phyloP scores from a whole-genome alignment of 2,329 filamentous ascomycete species.

The Hymenoscyphus scutula region DNA sequence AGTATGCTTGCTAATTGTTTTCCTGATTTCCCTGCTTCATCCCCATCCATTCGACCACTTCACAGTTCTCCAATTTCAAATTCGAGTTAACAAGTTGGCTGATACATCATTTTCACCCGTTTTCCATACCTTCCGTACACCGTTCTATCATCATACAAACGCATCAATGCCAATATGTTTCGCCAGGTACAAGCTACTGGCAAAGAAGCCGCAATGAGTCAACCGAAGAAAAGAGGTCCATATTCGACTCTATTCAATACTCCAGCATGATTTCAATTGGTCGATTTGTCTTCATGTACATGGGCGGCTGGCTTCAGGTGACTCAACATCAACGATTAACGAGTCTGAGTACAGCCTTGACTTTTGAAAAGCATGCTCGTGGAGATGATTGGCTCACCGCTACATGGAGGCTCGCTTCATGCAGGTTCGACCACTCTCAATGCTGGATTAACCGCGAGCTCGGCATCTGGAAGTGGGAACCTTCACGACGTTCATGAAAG shows the following conservation, averaged over 20 bases:
- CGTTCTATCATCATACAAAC: neutral
- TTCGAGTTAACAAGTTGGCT: neutral
- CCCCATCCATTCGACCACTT: neutral
- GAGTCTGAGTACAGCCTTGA: neutral
- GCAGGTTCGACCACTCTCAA: neutral
- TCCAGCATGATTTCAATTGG: neutral
- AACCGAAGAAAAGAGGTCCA: neutral
- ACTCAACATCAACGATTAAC: conserved; percentile 4
- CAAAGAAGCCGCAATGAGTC: conserved; percentile 1
- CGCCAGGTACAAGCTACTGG: neutral
- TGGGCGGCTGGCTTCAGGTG: neutral
- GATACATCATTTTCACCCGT: neutral
- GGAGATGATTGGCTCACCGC: neutral
- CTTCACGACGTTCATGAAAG: neutral
- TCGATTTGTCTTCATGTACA: neutral
- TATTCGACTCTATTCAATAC: neutral
- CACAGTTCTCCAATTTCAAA: neutral
- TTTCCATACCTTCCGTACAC: neutral
- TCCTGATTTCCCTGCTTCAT: neutral
- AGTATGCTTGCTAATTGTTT: neutral
- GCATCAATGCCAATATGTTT: neutral
- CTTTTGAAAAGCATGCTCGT: neutral
- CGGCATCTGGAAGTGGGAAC: neutral
- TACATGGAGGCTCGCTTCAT: neutral
- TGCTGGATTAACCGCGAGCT: neutral